phyloP scores from a whole-genome alignment of 1,284 basidiomycete genomes.

The Ceratorhiza oryzae-sativae region DNA sequence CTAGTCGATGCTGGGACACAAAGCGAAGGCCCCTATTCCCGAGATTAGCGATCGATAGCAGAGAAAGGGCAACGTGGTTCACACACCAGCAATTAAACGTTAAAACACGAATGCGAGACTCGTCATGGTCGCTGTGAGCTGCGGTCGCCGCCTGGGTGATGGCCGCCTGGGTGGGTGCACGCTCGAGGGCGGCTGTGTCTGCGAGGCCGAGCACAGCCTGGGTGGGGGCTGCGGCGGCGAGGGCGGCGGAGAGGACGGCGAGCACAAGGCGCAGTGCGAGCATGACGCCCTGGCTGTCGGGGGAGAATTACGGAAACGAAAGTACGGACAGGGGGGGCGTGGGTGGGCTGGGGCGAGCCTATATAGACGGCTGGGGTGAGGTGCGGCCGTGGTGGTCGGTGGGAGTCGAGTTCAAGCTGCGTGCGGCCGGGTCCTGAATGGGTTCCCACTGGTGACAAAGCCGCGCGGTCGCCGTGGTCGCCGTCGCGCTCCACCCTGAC shows the following conservation, averaged over 20 bases:
- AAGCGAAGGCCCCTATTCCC: constrained; percentile 84
- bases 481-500: constrained; percentile 10
- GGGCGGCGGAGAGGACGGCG: constrained; percentile 3
- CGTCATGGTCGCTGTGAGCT: constrained; percentile 5
- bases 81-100: constrained; percentile 82
- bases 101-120: constrained; percentile 63
- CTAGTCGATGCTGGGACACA: constrained; percentile 76
- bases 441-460: constrained; percentile 17
- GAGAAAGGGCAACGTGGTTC: neutral
- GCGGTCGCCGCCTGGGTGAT: constrained; percentile 4
- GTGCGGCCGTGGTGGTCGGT: constrained; percentile 22
- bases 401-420: constrained; percentile 3
- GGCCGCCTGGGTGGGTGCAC: constrained; percentile 13
- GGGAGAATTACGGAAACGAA: constrained; percentile 9
- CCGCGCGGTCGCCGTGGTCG: constrained; percentile 13
- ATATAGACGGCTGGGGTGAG: constrained; percentile 29
- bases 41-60: constrained; percentile 23
- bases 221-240: constrained; percentile 15
- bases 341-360: constrained; percentile 9
- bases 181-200: neutral
- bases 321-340: neutral
- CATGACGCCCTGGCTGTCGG: constrained; percentile 28
- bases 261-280: constrained; percentile 23
- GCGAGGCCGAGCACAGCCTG: constrained; percentile 20
- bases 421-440: neutral